Evolutionary conservation across 2,329 filamentous ascomycete genomes (phyloP), one percentile per base, ranked within the genome.

Genomic region (Metarhizium robertsii): DNA sequence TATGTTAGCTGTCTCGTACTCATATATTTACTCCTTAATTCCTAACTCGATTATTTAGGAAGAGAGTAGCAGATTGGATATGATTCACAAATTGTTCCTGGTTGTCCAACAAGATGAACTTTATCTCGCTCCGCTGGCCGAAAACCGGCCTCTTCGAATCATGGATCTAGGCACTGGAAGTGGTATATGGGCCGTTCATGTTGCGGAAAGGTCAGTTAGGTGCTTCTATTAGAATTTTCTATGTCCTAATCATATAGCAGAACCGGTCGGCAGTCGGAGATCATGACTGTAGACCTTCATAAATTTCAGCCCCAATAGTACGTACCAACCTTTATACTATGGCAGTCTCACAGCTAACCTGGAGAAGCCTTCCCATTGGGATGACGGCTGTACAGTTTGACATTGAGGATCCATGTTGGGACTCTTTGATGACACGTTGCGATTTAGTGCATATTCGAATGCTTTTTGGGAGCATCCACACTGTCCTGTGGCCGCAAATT

Each of bases 131-230:
- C 32, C 48, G 36, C 59, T 63, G 29, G 54, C 50, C 53, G 58
- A 30, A 46, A 57, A 58, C 20, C 58, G 54, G 50, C 54, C 48
- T 4, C 66, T 65, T 34, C 71, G 73, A 52, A 76, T 87, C 50
- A 66, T 87, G 46, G 84, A 87, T 64, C 67, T 96, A 54, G 92
- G 91, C 46, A 92, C 87, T 60, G 92, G 92, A 20, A 95, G 90
- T 1, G 91, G 90, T 43, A 92, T 95, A 58, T 97, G 92, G 92
- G 83, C 87, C 45, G 88, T 95, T 63, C 87, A 92, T 61, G 87
- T 96, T 72, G 87, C 88, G 59, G 85, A 71, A 60, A 59, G 88
- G 80, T 90, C 36, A 34, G 10, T 56, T 10, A 16, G 8, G 11
- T 25, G 40, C 13, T n/a, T 29, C 25, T 29, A 7, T 16, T 45